These are phyloP conservation scores for Fusarium bulbicola DNA, from an alignment of 2,329 filamentous ascomycete species.

Conservation along the genomic window DNA sequence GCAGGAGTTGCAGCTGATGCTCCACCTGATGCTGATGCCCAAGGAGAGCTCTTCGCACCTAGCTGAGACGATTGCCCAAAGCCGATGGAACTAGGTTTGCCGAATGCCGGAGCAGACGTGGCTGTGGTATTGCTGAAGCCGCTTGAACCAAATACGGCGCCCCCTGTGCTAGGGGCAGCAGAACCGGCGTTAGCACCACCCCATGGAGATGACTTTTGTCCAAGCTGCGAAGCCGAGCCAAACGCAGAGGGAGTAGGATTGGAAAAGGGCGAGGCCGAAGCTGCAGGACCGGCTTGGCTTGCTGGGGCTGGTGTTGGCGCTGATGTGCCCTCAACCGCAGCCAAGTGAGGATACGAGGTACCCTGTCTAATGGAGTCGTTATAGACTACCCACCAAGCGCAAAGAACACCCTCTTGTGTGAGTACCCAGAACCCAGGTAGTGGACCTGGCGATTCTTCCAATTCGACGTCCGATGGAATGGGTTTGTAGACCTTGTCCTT, in stretches of 20 bases:
- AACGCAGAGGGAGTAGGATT: conserved; percentile 50
- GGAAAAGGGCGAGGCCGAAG: conserved; percentile 47
- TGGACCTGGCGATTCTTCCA: conserved; percentile 80
- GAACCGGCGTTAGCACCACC: conserved; percentile 47
- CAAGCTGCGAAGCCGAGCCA: conserved; percentile 56
- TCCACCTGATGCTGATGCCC: conserved; percentile 50
- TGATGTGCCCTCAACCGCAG: conserved; percentile 53
- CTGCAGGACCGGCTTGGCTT: conserved; percentile 40
- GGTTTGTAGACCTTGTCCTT: conserved; percentile 82
- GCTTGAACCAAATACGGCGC: conserved; percentile 55
- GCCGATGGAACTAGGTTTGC: conserved; percentile 56
- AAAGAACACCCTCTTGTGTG: conserved; percentile 87
- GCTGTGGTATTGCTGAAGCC: conserved; percentile 53
- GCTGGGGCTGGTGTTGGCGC: conserved; percentile 44
- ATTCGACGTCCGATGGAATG: conserved; percentile 78
- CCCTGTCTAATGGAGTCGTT: conserved; percentile 82
- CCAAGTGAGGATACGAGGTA: conserved; percentile 76
- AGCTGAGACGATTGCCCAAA: conserved; percentile 64
- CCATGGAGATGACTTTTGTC: conserved; percentile 64
- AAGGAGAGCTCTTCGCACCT: conserved; percentile 62
- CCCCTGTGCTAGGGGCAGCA: conserved; percentile 45
- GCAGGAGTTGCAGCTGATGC: conserved; percentile 48
- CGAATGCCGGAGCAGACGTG: conserved; percentile 57
- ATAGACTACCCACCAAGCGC: conserved; percentile 92
- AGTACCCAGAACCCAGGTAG: conserved; percentile 85